phyloP scores from a whole-genome alignment of 331 rosid genomes.

The Malus hybrid region DNA sequence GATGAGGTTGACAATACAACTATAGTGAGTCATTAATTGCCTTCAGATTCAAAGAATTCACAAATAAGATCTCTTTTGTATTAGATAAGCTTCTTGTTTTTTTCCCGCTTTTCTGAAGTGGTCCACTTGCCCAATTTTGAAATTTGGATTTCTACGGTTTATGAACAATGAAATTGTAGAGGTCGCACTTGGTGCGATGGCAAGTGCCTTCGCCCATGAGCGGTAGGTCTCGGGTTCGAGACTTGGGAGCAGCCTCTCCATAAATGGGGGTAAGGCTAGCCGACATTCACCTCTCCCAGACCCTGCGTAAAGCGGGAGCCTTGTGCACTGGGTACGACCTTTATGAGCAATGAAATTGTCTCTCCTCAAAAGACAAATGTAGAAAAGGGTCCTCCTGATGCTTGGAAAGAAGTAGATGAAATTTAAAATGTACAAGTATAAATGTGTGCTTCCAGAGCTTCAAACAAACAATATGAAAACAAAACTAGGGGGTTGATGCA shows the following conservation, averaged over 20 bases:
- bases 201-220: no score
- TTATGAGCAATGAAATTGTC: neutral
- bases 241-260: no score
- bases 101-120: neutral
- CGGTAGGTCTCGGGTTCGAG: no score
- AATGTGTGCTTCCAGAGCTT: neutral
- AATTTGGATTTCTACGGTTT: neutral
- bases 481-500: slow-evolving; percentile 1
- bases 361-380: neutral
- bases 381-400: neutral
- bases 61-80: neutral
- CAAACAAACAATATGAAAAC: neutral
- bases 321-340: no score
- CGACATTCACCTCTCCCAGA: no score
- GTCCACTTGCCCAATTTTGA: neutral
- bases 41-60: neutral
- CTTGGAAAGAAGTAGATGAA: neutral
- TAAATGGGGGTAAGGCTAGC: no score
- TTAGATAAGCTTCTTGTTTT: neutral
- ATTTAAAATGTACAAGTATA: neutral
- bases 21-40: neutral
- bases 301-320: no score
- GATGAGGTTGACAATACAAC: neutral
- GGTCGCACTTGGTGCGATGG: no score
- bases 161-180: neutral